Percentiles rank a stretch among this genome's conserved stretches.
Conservation (phyloP, 1,139 yeast genomes). For the Hansenula lynferdii region DNA sequence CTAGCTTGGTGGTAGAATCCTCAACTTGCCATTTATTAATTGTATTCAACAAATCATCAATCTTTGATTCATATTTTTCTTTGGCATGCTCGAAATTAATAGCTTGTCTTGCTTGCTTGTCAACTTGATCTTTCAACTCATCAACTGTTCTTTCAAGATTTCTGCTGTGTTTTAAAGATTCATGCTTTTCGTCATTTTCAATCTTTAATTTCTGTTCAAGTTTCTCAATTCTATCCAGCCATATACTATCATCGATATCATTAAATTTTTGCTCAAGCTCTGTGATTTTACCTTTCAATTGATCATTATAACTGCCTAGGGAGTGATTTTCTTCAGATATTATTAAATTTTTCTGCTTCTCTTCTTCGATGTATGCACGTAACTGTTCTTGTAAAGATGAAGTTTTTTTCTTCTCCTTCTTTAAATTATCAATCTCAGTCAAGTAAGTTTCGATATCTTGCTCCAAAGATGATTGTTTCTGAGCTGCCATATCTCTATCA, state of each 20-base stretch:
- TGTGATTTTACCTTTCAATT: constrained; percentile 29
- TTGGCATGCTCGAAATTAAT: constrained; percentile 25
- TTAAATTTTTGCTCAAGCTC: constrained; percentile 31
- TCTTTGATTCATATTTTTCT: constrained; percentile 28
- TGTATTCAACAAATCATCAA: constrained; percentile 31
- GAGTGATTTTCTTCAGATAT: constrained; percentile 31
- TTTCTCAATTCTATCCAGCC: constrained; percentile 29
- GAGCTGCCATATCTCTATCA: constrained; percentile 37
- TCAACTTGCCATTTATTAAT: constrained; percentile 36
- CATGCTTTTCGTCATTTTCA: constrained; percentile 29
- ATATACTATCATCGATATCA: constrained; percentile 35
- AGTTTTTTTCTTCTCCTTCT: constrained; percentile 11
- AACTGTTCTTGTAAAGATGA: constrained; percentile 12
- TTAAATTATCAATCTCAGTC: constrained; percentile 13
- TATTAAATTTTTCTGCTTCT: constrained; percentile 31
- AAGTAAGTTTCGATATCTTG: constrained; percentile 26
- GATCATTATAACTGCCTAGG: constrained; percentile 26
- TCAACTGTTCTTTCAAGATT: constrained; percentile 30
- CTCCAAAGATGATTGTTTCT: constrained; percentile 24
- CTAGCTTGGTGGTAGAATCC: constrained; percentile 39
- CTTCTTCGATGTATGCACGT: constrained; percentile 23
- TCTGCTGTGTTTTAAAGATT: constrained; percentile 29
- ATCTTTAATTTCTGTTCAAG: constrained; percentile 27
- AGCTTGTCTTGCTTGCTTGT: constrained; percentile 19
- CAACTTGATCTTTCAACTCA: constrained; percentile 23